Conservation (phyloP, 2,329 filamentous ascomycete species). For the Metarhizium album region DNA sequence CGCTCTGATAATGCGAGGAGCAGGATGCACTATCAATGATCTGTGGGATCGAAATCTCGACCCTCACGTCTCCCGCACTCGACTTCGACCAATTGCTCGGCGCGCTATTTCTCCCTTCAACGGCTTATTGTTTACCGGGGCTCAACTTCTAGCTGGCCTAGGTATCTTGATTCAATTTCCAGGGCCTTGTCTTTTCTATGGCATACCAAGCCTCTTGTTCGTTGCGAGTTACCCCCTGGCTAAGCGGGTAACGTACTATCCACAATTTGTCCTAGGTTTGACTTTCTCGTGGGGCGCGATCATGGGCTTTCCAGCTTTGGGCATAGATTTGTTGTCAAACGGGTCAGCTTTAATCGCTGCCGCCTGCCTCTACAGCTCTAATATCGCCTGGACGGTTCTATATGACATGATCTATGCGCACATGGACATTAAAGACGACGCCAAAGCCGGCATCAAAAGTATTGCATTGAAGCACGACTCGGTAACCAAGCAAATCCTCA, state of each 20-base stretch:
- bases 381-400: constrained; percentile 75
- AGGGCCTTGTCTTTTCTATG: constrained; percentile 62
- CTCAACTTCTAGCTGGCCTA: constrained; percentile 62
- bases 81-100: constrained; percentile 69
- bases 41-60: constrained; percentile 85
- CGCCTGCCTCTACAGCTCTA: constrained; percentile 62
- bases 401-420: constrained; percentile 94
- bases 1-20: constrained; percentile 75
- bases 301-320: constrained; percentile 77
- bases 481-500: constrained; percentile 66
- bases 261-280: constrained; percentile 70
- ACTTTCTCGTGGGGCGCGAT: constrained; percentile 86
- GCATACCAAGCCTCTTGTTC: constrained; percentile 60
- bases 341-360: constrained; percentile 53
- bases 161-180: constrained; percentile 70
- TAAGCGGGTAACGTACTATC: constrained; percentile 80
- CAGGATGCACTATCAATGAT: constrained; percentile 83
- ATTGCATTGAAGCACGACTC: constrained; percentile 72
- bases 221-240: constrained; percentile 71
- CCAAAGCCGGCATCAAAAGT: constrained; percentile 77
- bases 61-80: constrained; percentile 64
- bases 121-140: constrained; percentile 64
- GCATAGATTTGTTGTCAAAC: constrained; percentile 60
- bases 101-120: constrained; percentile 62
- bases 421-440: constrained; percentile 82